These are phyloP conservation scores for Dispira parvispora DNA, from an alignment of 192 early-diverging fungal species.

Conservation along the genomic window DNA sequence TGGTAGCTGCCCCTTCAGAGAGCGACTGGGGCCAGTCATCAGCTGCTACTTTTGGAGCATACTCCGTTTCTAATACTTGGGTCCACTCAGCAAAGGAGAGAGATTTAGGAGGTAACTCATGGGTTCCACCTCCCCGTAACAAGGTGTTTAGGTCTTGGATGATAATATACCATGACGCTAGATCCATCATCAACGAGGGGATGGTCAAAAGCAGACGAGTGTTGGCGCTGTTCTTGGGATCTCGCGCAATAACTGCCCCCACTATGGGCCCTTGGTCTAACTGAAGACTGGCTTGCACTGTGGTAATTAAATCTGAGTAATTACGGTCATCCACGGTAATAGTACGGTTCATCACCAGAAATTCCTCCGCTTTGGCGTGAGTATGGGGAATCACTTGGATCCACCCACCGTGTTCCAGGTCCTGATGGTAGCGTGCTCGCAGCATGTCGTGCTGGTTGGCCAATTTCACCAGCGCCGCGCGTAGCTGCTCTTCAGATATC, in stretches of 20 bases:
- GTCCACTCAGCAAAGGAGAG: slow-evolving; percentile 14
- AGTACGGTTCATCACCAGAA: background rate
- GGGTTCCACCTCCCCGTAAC: background rate
- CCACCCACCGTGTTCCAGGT: background rate
- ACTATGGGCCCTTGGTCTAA: background rate
- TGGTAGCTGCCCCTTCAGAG: too few species aligned
- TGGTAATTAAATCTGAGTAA: background rate
- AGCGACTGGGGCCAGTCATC: background rate
- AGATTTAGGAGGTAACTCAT: slow-evolving; percentile 12
- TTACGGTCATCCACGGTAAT: background rate
- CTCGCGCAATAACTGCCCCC: background rate
- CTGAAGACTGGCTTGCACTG: background rate
- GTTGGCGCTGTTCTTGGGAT: slow-evolving; percentile 11
- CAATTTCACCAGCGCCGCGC: background rate
- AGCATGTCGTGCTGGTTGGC: background rate
- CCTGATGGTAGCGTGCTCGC: background rate
- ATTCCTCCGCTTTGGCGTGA: background rate
- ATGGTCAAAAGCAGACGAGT: slow-evolving; percentile 12
- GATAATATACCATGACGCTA: slow-evolving; percentile 18
- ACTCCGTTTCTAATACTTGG: background rate
- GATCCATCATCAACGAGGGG: slow-evolving; percentile 17
- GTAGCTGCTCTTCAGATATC: background rate
- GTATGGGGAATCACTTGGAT: background rate
- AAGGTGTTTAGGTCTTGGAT: slow-evolving; percentile 16
- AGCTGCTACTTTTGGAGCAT: background rate